A percentile compares a stretch with the other conserved stretches of the same genome.
These are phyloP conservation scores for Favolaschia claudopus DNA, from an alignment of 768 basidiomycete genomes.

Conservation along the genomic window DNA sequence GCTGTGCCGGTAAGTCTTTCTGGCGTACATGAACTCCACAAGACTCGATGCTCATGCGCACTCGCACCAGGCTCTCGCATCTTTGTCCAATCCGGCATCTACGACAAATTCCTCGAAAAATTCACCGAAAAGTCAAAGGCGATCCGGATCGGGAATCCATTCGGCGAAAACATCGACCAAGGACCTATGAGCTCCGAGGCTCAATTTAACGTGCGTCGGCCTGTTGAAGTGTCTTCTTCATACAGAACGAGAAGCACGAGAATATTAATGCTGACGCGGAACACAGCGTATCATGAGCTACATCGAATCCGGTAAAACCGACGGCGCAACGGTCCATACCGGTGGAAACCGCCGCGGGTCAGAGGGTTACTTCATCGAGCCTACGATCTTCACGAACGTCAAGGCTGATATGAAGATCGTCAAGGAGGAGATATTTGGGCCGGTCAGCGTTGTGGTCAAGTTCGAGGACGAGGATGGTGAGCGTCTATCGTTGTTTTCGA, in stretches of 20 bases:
- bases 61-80: slow-evolving; percentile 63
- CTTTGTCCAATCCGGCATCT: slow-evolving; percentile 63
- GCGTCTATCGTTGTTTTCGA: background rate
- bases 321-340: slow-evolving; percentile 64
- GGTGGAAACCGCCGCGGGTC: slow-evolving; percentile 62
- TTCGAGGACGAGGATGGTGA: slow-evolving; percentile 57
- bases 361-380: slow-evolving; percentile 68
- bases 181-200: slow-evolving; percentile 58
- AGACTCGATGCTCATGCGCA: too few species aligned
- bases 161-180: slow-evolving; percentile 47
- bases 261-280: background rate
- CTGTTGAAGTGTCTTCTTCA: background rate
- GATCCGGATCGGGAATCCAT: slow-evolving; percentile 55
- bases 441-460: slow-evolving; percentile 68
- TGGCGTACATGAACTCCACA: slow-evolving; percentile 47
- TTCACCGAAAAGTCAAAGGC: slow-evolving; percentile 45
- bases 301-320: slow-evolving; percentile 64
- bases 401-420: slow-evolving; percentile 65
- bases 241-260: too few species aligned
- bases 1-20: slow-evolving; percentile 19
- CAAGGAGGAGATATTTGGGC: slow-evolving; percentile 70
- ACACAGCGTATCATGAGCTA: slow-evolving; percentile 64
- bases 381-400: slow-evolving; percentile 69
- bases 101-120: slow-evolving; percentile 60
- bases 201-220: slow-evolving; percentile 51